Percentiles rank a stretch among this genome's conserved stretches.
Conservation (phyloP, 2,329 filamentous ascomycete genomes). For the Colletotrichum kahawae region DNA sequence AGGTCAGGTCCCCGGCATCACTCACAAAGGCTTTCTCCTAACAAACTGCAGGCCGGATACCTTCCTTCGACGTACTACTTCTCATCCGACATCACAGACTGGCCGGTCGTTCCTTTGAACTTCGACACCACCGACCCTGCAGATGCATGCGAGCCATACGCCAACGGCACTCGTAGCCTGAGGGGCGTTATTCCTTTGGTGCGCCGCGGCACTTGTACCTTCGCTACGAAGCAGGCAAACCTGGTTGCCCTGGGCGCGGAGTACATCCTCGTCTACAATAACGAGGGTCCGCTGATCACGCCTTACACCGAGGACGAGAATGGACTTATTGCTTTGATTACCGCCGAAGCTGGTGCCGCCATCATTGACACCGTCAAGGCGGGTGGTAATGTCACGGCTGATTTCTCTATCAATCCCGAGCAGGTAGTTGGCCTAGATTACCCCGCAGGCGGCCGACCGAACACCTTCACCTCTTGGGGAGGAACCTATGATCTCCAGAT, state of each 20-base stretch:
- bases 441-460: slow-evolving; percentile 37
- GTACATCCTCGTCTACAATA: slow-evolving; percentile 36
- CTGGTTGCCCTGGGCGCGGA: slow-evolving; percentile 29
- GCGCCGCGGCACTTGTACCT: slow-evolving; percentile 37
- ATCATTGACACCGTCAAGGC: slow-evolving; percentile 30
- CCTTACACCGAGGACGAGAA: slow-evolving; percentile 14
- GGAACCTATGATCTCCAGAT: slow-evolving; percentile 45
- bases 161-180: slow-evolving; percentile 25
- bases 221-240: slow-evolving; percentile 30
- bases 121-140: slow-evolving; percentile 29
- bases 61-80: slow-evolving; percentile 39
- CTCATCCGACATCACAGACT: slow-evolving; percentile 38
- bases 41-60: slow-evolving; percentile 29
- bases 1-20: neutral
- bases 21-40: neutral
- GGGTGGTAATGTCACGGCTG: slow-evolving; percentile 31
- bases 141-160: slow-evolving; percentile 33
- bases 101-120: slow-evolving; percentile 30
- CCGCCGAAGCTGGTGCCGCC: slow-evolving; percentile 26
- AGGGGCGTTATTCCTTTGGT: slow-evolving; percentile 31
- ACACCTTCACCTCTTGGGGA: slow-evolving; percentile 47
- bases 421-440: slow-evolving; percentile 26
- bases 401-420: slow-evolving; percentile 32
- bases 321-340: slow-evolving; percentile 27
- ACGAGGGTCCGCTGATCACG: slow-evolving; percentile 23